Evolutionary conservation across 1,284 basidiomycete genomes (phyloP).

Genomic region (Trichosporon ovoides): DNA sequence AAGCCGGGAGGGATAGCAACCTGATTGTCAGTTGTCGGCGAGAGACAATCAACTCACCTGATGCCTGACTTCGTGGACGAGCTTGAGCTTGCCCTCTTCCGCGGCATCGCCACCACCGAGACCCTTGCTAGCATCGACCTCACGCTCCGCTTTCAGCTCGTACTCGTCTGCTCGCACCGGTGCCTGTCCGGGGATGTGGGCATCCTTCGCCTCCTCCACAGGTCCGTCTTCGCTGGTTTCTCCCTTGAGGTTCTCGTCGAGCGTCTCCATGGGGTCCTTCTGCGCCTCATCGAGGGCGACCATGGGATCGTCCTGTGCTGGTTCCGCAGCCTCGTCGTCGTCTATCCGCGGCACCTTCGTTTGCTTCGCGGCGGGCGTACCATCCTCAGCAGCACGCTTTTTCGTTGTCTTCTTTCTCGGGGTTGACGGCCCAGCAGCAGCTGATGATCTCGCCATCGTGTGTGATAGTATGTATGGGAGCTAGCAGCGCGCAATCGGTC

Average conservation of each 20-base stretch:
- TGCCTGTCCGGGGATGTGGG: slow-evolving; percentile 52
- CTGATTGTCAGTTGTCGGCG: slow-evolving; percentile 61
- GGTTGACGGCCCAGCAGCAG: slow-evolving; percentile 14
- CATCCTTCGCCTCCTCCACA: slow-evolving; percentile 20
- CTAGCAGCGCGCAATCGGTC: neutral
- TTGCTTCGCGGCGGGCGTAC: neutral
- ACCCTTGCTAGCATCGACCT: slow-evolving; percentile 77
- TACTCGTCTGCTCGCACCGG: slow-evolving; percentile 82
- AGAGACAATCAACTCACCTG: slow-evolving; percentile 56
- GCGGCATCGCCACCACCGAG: slow-evolving; percentile 62
- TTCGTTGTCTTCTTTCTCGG: slow-evolving; percentile 6
- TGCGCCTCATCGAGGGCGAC: neutral
- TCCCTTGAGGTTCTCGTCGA: slow-evolving; percentile 13
- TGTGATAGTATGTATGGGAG: neutral
- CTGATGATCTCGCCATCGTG: slow-evolving; percentile 7
- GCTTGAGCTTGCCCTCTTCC: slow-evolving; percentile 48
- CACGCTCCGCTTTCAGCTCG: slow-evolving; percentile 79
- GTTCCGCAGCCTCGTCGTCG: slow-evolving; percentile 7
- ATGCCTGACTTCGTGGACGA: slow-evolving; percentile 48
- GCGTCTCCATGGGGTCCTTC: slow-evolving; percentile 24
- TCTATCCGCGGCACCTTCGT: slow-evolving; percentile 13
- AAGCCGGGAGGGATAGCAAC: slow-evolving; percentile 92
- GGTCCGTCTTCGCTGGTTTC: slow-evolving; percentile 14
- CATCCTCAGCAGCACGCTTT: slow-evolving; percentile 12
- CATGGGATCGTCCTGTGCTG: slow-evolving; percentile 7